Percentiles rank a stretch among this genome's conserved stretches.
phyloP scores from a whole-genome alignment of 305 asterid genomes.

The Rubia occidens region DNA sequence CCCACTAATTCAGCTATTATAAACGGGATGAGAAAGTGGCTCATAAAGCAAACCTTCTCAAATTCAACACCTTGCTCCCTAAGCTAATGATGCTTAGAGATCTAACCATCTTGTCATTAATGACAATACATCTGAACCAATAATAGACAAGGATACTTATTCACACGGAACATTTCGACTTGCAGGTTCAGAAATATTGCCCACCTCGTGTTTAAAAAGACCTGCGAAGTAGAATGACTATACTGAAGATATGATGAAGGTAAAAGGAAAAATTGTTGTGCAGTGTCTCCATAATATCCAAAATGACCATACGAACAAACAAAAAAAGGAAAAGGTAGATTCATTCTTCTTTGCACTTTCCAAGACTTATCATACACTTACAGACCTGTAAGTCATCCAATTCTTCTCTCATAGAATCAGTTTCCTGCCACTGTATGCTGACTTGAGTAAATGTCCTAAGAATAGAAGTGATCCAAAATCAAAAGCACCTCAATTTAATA shows the following conservation, averaged over 20 bases:
- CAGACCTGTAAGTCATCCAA: constrained; percentile 89
- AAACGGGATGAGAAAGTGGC: background rate
- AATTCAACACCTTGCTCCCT: background rate
- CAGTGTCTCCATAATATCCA: background rate
- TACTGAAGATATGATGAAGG: constrained; percentile 10
- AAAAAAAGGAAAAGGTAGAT: background rate
- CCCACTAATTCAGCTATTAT: background rate
- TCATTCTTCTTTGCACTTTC: background rate
- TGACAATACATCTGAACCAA: constrained; percentile 4
- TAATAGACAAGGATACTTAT: constrained; percentile 71
- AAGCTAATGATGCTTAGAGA: background rate
- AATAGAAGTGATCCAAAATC: constrained; percentile 17
- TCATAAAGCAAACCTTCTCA: background rate
- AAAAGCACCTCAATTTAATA: background rate
- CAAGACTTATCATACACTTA: background rate
- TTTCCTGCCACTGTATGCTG: constrained; percentile 98
- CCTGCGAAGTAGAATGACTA: constrained; percentile 42
- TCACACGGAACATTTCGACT: constrained; percentile 96
- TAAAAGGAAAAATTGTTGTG: background rate
- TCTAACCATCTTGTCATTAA: background rate
- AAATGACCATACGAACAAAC: background rate
- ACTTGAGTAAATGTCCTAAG: constrained; percentile 97
- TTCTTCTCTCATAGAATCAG: constrained; percentile 98
- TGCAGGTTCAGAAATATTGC: constrained; percentile 91
- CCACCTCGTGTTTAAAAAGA: constrained; percentile 96